phyloP scores from a whole-genome alignment of 805 yeast species.

The Yarrowia bubula region DNA sequence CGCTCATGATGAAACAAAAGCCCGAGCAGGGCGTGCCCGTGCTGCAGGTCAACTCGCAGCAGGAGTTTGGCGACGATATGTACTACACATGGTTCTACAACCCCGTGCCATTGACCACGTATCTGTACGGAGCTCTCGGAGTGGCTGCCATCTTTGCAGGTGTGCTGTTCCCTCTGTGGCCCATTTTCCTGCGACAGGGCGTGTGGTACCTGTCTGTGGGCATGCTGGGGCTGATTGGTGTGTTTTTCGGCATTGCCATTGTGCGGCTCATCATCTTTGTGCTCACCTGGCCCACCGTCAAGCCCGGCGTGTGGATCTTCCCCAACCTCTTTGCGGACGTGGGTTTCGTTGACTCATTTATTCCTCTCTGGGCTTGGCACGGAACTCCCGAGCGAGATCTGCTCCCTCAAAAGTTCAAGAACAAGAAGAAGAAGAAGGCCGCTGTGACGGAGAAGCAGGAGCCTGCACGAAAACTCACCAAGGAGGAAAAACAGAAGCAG shows the following conservation, averaged over 20 bases:
- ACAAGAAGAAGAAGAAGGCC: slow-evolving; percentile 31
- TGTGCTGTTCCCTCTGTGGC: slow-evolving; percentile 93
- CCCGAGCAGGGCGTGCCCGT: slow-evolving; percentile 58
- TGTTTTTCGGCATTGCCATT: slow-evolving; percentile 75
- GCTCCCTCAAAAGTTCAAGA: slow-evolving; percentile 30
- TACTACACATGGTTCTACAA: slow-evolving; percentile 84
- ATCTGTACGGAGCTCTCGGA: slow-evolving; percentile 61
- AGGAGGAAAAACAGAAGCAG: slow-evolving; percentile 30
- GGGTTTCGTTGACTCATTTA: slow-evolving; percentile 87
- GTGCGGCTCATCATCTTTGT: slow-evolving; percentile 70
- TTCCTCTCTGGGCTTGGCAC: slow-evolving; percentile 85
- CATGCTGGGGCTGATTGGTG: slow-evolving; percentile 66
- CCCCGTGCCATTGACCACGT: slow-evolving; percentile 65
- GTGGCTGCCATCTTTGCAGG: slow-evolving; percentile 61
- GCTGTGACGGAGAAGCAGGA: background rate
- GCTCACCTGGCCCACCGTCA: slow-evolving; percentile 54
- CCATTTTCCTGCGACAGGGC: slow-evolving; percentile 78
- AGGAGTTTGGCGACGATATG: slow-evolving; percentile 43
- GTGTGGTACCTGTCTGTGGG: slow-evolving; percentile 88
- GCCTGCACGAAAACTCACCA: slow-evolving; percentile 29
- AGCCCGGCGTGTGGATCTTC: slow-evolving; percentile 90
- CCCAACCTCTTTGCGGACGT: slow-evolving; percentile 96
- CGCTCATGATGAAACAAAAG: slow-evolving; percentile 69
- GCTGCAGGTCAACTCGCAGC: slow-evolving; percentile 40
- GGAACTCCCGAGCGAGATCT: slow-evolving; percentile 40